Evolutionary conservation across 176 grass and related monocot genomes (phyloP).

Genomic region (Hordeum marinum): DNA sequence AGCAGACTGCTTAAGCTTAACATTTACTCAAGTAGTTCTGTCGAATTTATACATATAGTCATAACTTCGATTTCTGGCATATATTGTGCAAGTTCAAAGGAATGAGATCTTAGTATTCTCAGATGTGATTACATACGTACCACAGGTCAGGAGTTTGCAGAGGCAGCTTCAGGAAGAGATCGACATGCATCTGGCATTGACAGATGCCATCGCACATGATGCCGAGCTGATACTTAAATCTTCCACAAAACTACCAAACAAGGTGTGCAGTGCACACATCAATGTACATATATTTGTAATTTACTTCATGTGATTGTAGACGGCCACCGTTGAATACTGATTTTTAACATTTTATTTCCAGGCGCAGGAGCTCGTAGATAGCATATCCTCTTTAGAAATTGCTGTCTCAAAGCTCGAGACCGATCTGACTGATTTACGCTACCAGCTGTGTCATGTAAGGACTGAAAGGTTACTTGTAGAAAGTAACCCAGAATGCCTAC

Average conservation of each 20-base stretch:
- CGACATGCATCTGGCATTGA: slow-evolving; percentile 78
- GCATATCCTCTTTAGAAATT: slow-evolving; percentile 71
- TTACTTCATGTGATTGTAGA: not conserved
- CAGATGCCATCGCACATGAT: slow-evolving; percentile 67
- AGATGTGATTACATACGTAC: not conserved
- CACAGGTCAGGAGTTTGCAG: slow-evolving; percentile 79
- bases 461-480: slow-evolving; percentile 57
- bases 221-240: slow-evolving; percentile 52
- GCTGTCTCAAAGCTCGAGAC: slow-evolving; percentile 79
- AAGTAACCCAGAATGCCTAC: slow-evolving; percentile 30
- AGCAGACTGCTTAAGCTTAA: not conserved
- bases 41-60: not conserved
- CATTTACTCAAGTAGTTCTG: not conserved
- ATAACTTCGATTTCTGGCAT: not conserved
- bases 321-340: not conserved
- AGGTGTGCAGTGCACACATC: slow-evolving; percentile 56
- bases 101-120: not conserved
- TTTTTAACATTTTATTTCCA: slow-evolving; percentile 24
- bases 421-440: slow-evolving; percentile 61
- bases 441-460: slow-evolving; percentile 60
- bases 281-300: not conserved
- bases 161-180: slow-evolving; percentile 84
- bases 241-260: slow-evolving; percentile 69
- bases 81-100: not conserved
- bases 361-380: slow-evolving; percentile 76